These are phyloP conservation scores for Citrus trifoliata DNA, from an alignment of 345 rosid genomes.

Conservation along the genomic window DNA sequence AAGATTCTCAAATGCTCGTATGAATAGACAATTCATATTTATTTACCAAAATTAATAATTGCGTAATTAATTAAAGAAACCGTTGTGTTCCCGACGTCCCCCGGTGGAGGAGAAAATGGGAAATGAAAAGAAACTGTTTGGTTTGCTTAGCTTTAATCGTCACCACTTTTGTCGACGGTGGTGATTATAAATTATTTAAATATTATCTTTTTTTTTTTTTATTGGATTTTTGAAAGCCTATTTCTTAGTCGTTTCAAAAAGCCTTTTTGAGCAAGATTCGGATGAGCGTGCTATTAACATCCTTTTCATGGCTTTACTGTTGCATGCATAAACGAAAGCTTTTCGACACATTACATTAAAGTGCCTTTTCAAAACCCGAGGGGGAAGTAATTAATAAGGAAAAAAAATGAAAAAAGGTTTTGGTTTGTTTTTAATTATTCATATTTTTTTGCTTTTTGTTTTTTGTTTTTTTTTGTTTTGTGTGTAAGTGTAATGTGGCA, in stretches of 20 bases:
- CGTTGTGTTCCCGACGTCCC: neutral
- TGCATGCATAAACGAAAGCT: neutral
- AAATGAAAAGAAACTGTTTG: neutral
- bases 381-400: neutral
- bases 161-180: constrained; percentile 11
- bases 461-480: neutral
- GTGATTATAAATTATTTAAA: neutral
- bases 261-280: neutral
- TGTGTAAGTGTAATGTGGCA: neutral
- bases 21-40: too few species aligned
- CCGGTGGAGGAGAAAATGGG: neutral
- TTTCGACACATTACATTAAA: neutral
- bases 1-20: too few species aligned
- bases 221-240: too few species aligned
- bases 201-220: too few species aligned
- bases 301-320: constrained; percentile 18
- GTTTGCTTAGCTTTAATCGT: constrained; percentile 6
- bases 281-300: constrained; percentile 16
- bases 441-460: neutral
- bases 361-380: constrained; percentile 6
- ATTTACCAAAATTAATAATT: too few species aligned
- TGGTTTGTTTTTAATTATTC: too few species aligned
- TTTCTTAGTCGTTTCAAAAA: neutral
- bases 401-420: neutral
- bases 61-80: too few species aligned